Evolutionary conservation across 1,284 basidiomycete species (phyloP), one percentile per base, ranked within the genome.

Genomic region (Moesziomyces sp.): DNA sequence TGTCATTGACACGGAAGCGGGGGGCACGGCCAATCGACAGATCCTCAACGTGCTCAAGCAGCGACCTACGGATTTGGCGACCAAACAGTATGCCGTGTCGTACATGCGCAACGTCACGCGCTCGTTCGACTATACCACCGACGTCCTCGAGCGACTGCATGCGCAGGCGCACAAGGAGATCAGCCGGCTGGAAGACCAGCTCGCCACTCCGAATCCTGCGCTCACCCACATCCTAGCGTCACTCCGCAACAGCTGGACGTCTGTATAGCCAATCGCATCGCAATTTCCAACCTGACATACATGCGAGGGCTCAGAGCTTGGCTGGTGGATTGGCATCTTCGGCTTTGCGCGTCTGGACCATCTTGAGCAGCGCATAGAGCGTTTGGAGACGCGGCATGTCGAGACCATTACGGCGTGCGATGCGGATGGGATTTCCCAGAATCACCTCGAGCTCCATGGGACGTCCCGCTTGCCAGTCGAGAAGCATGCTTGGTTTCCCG

Each of bases 391-490:
- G 64, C 1, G 84, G 83, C 83, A 86, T 85, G 19, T 83, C 81
- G 14, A 84, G 68, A 0, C 84, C 84, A 45, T 84, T 77, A 26
- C 78, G 68, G 44, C 78, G 65, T 3, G 85, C 86, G 30, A 85
- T 81, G 9, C 82, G 67, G 18, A 86, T 79, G 2, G 79, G 81
- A 45, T 80, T 78, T 0, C 79, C 80, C 14, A 84, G 48, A 38
- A 83, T 84, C 3, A 85, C 85, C 57, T 87, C 85, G 2, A 86
- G 69, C 65, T 87, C 86, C 80, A 87, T 83, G 10, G 82, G 81
- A 8, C 81, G 60, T 3, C 74, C 77, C 0, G 74, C 74, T 46
- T 84, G 80, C 85, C 86, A 86, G 62, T 87, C 86, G 16, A 85
- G 68, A 24, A 86, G 71, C 86, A 87, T 87, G 52, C 83, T 85